Conservation (phyloP, 1,139 yeast genomes). For the Spencermartinsiella ligniputridi region DNA sequence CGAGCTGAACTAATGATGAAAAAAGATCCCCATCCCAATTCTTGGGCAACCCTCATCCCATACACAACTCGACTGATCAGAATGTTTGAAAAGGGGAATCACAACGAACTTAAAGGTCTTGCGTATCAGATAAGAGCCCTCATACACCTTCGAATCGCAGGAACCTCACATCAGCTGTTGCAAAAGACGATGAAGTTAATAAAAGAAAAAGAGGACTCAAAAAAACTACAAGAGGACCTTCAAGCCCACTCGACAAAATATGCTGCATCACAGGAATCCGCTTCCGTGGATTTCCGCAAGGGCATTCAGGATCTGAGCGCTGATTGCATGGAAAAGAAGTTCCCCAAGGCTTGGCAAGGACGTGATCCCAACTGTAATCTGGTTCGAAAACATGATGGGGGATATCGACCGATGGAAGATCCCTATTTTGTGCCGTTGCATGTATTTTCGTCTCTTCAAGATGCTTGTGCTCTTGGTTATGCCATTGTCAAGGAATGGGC, state of each 20-base stretch:
- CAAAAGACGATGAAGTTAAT: conserved; percentile 9
- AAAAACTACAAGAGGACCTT: conserved; percentile 9
- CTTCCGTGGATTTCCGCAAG: conserved; percentile 31
- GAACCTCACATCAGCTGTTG: conserved; percentile 12
- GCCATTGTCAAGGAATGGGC: conserved; percentile 36
- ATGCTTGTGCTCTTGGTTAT: conserved; percentile 39
- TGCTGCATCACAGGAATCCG: conserved; percentile 22
- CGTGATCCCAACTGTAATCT: conserved; percentile 19
- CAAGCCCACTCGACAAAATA: conserved; percentile 13
- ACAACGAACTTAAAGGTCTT: conserved; percentile 28
- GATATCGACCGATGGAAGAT: conserved; percentile 34
- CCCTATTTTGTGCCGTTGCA: conserved; percentile 37
- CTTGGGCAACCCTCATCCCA: conserved; percentile 38
- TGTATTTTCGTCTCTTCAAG: conserved; percentile 36
- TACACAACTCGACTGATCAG: conserved; percentile 29
- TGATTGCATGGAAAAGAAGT: conserved; percentile 25
- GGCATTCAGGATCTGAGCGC: conserved; percentile 30
- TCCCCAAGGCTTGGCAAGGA: conserved; percentile 31
- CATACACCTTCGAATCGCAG: conserved; percentile 31
- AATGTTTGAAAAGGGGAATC: conserved; percentile 21
- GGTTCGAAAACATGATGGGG: conserved; percentile 24
- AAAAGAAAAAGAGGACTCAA: conserved; percentile 3
- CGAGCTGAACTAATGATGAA: conserved; percentile 28
- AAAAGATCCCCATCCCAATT: conserved; percentile 26
- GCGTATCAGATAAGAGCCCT: conserved; percentile 36